Percentiles rank a stretch among this genome's conserved stretches.
Conservation (phyloP, 768 basidiomycete species). For the Serendipita vermifera region DNA sequence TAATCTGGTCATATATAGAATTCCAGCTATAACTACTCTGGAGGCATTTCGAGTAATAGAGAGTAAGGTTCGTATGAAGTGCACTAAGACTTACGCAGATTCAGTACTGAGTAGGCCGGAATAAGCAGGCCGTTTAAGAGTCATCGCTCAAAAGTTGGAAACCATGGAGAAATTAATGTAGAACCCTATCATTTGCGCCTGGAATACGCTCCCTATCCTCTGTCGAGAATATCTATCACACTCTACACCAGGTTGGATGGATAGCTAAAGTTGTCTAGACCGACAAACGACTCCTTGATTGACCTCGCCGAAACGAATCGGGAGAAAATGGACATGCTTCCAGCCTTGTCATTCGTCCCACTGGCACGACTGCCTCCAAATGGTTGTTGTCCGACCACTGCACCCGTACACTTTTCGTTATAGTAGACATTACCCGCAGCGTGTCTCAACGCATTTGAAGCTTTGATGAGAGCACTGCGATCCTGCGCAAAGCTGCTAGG, state of each 20-base stretch:
- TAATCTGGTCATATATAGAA: no score
- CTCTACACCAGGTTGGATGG: slow-evolving; percentile 76
- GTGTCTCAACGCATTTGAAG: slow-evolving; percentile 74
- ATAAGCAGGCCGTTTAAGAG: no score
- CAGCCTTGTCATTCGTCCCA: slow-evolving; percentile 98
- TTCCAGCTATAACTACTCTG: no score
- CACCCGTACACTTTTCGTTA: slow-evolving; percentile 96
- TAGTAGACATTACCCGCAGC: slow-evolving; percentile 95
- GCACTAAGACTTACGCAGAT: no score
- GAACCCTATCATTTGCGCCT: no score
- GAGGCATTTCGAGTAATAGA: no score
- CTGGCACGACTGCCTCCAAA: slow-evolving; percentile 89
- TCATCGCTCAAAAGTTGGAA: no score
- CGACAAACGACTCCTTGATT: slow-evolving; percentile 95
- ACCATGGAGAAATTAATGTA: no score
- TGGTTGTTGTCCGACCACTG: slow-evolving; percentile 96
- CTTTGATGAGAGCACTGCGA: slow-evolving; percentile 63
- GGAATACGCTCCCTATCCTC: no score
- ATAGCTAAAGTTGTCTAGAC: slow-evolving; percentile 65
- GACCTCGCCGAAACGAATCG: slow-evolving; percentile 79
- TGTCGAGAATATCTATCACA: no score
- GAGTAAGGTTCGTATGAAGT: no score
- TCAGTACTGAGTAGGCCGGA: no score
- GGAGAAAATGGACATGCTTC: slow-evolving; percentile 61
- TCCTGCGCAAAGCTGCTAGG: slow-evolving; percentile 61